phyloP scores from a whole-genome alignment of 345 rosid genomes.

The Linum usitatissimum region DNA sequence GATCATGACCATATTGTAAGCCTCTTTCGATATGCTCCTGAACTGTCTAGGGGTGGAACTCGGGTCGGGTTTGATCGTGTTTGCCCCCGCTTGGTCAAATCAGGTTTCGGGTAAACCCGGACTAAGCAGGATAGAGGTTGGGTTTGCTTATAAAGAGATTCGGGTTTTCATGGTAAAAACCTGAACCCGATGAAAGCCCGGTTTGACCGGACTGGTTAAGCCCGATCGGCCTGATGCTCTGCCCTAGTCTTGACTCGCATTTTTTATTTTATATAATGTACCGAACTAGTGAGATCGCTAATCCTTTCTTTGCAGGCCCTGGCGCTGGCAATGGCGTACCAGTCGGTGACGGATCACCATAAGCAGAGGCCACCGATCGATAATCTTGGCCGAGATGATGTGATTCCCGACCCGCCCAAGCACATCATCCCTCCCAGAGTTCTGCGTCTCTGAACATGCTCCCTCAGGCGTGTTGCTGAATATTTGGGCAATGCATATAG shows the following conservation, averaged over 20 bases:
- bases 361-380: constrained; percentile 67
- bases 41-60: not conserved
- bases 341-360: constrained; percentile 57
- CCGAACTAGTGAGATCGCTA: not conserved
- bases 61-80: no score
- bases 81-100: no score
- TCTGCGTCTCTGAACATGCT: constrained; percentile 20
- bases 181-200: no score
- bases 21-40: not conserved
- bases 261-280: not conserved
- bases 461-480: no score
- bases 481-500: no score
- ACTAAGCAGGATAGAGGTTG: no score
- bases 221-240: no score
- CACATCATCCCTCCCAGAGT: constrained; percentile 31
- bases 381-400: constrained; percentile 52
- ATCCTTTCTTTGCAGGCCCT: constrained; percentile 38
- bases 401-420: constrained; percentile 33
- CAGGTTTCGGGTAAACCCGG: no score
- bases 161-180: no score
- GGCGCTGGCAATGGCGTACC: constrained; percentile 85
- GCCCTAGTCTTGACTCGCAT: no score
- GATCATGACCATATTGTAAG: constrained; percentile 73
- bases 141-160: no score
- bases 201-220: no score